These are phyloP conservation scores for Sungouiozyma ichnusensis DNA, from an alignment of 805 yeast species.

Conservation along the genomic window DNA sequence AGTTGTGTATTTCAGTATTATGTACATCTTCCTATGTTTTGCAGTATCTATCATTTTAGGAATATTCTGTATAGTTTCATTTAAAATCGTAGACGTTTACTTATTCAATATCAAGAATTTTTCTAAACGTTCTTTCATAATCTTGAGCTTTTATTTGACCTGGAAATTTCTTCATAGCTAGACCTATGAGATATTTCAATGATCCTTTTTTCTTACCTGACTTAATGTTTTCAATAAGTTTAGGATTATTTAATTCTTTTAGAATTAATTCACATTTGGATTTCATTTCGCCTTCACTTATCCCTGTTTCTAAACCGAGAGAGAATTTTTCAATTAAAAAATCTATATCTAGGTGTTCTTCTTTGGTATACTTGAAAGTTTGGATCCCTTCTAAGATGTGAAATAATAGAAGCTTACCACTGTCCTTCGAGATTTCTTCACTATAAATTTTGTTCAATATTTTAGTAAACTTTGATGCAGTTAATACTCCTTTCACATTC, in stretches of 20 bases:
- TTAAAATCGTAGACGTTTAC: constrained; percentile 1
- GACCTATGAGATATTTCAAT: constrained; percentile 71
- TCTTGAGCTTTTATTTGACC: constrained; percentile 40
- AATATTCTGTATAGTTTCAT: background rate
- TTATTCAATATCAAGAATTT: constrained; percentile 14
- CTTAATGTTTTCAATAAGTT: constrained; percentile 45
- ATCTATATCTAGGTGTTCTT: constrained; percentile 20
- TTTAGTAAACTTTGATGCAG: constrained; percentile 40
- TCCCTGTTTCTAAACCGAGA: constrained; percentile 27
- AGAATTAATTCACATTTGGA: constrained; percentile 39
- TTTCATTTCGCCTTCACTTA: constrained; percentile 29
- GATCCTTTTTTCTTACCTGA: constrained; percentile 51
- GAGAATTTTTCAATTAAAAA: constrained; percentile 47
- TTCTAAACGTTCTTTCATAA: constrained; percentile 29
- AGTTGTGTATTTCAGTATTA: background rate
- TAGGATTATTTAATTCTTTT: constrained; percentile 31
- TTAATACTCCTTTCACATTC: constrained; percentile 27
- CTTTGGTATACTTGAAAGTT: constrained; percentile 19
- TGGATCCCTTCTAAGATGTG: constrained; percentile 46
- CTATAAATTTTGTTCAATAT: constrained; percentile 43
- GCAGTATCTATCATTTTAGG: background rate
- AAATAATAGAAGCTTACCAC: constrained; percentile 54
- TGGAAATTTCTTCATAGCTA: constrained; percentile 69
- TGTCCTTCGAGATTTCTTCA: constrained; percentile 45
- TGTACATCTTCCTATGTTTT: background rate